Base-by-base conservation (phyloP, 2,329 filamentous ascomycete genomes). In the Achaetomium macrosporum region DNA sequence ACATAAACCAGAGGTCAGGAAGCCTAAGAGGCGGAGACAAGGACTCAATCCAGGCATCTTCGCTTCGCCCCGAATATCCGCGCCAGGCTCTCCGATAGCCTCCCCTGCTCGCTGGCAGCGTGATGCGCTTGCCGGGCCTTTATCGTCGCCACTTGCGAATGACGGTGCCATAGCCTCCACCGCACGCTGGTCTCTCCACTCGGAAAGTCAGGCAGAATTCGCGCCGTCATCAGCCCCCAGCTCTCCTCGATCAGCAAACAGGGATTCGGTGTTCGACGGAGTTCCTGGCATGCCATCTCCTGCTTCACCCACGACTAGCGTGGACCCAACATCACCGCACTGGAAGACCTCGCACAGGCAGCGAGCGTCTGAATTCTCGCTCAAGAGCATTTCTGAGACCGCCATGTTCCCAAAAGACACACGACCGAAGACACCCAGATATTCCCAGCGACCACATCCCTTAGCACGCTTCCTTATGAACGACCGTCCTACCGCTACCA, bases 211-310 rank as follows among this genome's bases (percentile, higher is more conserved):
- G 29, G 82, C 82, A 0, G 84, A 87, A 10, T 82, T 86, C 53
- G 77, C 81, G 2, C 69, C 81, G 1, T 89, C 87, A 1, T 95
- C 91, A 0, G 77, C 86, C 1, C 85, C 90, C 1, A 90, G 85
- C 61, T 96, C 92, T 4, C 91, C 93, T 0, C 79, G 78, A 42
- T 93, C 90, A 1, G 83, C 82, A 30, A 83, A 83, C 57, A 82
- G 85, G 16, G 80, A 80, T 47, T 89, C 88, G 0, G 74, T 96
- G 43, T 96, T 96, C 63, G 92, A 96, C 66, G 79, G 82, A 31
- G 72, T 86, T 42, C 73, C 76, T 16, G 85, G 88, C 47, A 84
- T 80, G 3, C 90, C 88, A 11, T 78, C 84, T 44, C 88, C 91
- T 1, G 85, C 83, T 1, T 96, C 91, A 36, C 92, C 93, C 0